These are phyloP conservation scores for Botryobasidium botryosum DNA, from an alignment of 768 basidiomycete species.

Conservation along the genomic window DNA sequence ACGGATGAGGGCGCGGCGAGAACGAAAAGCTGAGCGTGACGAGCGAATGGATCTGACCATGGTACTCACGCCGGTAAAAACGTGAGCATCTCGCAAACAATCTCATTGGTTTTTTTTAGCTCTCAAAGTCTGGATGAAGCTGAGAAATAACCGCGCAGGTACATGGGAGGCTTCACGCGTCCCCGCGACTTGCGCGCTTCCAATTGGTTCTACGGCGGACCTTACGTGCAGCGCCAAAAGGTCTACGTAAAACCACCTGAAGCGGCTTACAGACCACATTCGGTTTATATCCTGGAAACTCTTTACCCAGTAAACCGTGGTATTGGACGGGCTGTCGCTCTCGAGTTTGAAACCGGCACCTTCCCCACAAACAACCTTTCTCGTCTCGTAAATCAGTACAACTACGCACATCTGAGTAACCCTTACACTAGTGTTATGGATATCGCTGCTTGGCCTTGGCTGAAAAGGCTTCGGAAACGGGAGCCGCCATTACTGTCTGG, in stretches of 20 bases:
- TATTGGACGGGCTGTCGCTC: not conserved
- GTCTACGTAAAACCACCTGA: too few relatives aligned
- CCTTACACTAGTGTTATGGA: not conserved
- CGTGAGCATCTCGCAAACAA: slow-evolving; percentile 17
- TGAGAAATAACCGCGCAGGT: too few relatives aligned
- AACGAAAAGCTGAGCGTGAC: slow-evolving; percentile 27
- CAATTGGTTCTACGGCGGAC: too few relatives aligned
- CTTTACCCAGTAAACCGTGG: not conserved
- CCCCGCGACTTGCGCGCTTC: too few relatives aligned
- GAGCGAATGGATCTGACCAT: slow-evolving; percentile 25
- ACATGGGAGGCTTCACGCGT: too few relatives aligned
- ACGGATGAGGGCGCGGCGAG: slow-evolving; percentile 12
- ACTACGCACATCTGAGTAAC: not conserved
- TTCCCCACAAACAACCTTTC: too few relatives aligned
- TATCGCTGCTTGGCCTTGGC: not conserved
- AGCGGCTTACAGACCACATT: not conserved
- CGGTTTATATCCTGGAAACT: slow-evolving; percentile 1
- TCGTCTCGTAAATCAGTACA: too few relatives aligned
- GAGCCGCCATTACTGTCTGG: not conserved
- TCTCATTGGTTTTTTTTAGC: not conserved
- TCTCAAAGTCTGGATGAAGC: not conserved
- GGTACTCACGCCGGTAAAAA: slow-evolving; percentile 23
- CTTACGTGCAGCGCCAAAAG: too few relatives aligned
- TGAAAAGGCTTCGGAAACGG: not conserved
- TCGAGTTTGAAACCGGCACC: not conserved